Evolutionary conservation across 768 basidiomycete species (phyloP), one percentile per base, ranked within the genome.

Genomic region (Harrya chromipes): DNA sequence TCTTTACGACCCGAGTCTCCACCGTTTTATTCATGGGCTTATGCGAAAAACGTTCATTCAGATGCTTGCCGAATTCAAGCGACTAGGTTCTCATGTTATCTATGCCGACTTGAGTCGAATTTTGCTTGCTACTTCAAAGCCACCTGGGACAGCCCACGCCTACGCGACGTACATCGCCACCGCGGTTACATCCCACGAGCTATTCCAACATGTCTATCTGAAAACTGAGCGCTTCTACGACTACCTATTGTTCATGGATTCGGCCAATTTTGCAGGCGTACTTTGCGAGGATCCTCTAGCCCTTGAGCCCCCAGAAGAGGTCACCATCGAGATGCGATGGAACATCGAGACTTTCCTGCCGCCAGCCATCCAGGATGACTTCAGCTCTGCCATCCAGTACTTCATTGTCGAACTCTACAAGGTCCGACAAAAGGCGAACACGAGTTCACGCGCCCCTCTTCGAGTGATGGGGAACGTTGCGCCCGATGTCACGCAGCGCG

Each of bases 41-140:
- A 99, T 99, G 97, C 84, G 90, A 52, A 98, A 99, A 74, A 94
- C 90, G 0, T 97, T 97, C 72, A 89, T 97, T 49, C 97, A 98
- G 69, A 77, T 99, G 55, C 78, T 98, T 19, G 94, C 95, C 13
- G 97, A 99, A 67, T 94, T 97, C 73, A 93, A 89, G 60, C 82
- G 97, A 16, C 78, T 99, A 1, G 97, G 97, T 1, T 94, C 94
- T 0, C 84, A 90, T 47, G 85, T 98, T 49, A 81, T 98, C 26
- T 92, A 94, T 54, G 95, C 94, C 21, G 93, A 98, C 67, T 94
- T 98, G 67, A 84, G 88, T 52, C 82, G 83, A 10, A 84, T 99
- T 57, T 75, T 97, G 38, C 82, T 99, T 31, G 84, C 94, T 12
- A 99, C 97, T 0, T 88, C 90, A 26, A 98, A 97, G 67, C 95